Conservation (phyloP, 1,284 basidiomycete species). For the Amylostereum chailletii region DNA sequence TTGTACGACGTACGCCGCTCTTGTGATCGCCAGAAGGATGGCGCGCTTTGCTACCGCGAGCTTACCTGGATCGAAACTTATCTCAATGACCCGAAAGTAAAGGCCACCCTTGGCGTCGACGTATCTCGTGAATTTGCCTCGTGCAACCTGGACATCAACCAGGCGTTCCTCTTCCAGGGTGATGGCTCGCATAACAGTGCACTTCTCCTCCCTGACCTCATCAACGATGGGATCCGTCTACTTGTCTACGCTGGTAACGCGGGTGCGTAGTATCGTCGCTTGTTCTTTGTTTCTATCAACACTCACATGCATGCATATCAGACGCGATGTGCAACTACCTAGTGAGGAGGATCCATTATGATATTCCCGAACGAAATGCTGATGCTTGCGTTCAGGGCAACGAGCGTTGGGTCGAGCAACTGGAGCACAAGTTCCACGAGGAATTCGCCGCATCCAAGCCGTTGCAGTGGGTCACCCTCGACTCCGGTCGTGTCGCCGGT, state of each 20-base stretch:
- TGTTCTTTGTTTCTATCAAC: neutral
- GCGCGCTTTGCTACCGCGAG: conserved; percentile 67
- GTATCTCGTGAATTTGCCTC: conserved; percentile 45
- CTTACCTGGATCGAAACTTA: conserved; percentile 76
- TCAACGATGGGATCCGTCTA: conserved; percentile 69
- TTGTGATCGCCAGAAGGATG: conserved; percentile 67
- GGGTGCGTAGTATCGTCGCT: conserved; percentile 17
- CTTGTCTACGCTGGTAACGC: conserved; percentile 81
- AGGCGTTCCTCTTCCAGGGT: conserved; percentile 63
- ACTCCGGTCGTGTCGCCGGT: conserved; percentile 28
- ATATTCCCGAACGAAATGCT: conserved; percentile 9
- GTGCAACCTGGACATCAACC: conserved; percentile 59
- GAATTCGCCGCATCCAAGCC: conserved; percentile 51
- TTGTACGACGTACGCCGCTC: conserved; percentile 79
- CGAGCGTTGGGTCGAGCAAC: conserved; percentile 56
- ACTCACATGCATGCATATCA: conserved; percentile 11
- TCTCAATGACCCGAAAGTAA: conserved; percentile 66
- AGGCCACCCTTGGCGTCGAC: conserved; percentile 69
- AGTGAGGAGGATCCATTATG: conserved; percentile 29
- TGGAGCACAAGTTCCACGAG: conserved; percentile 52
- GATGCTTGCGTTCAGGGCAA: conserved; percentile 43
- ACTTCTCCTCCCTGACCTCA: conserved; percentile 61
- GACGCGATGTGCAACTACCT: conserved; percentile 82
- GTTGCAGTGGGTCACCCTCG: conserved; percentile 32
- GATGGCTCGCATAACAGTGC: conserved; percentile 78